Percentiles rank a stretch among this genome's conserved stretches.
These are phyloP conservation scores for Thymus quinquecostatus DNA, from an alignment of 257 asterid species.

Conservation along the genomic window DNA sequence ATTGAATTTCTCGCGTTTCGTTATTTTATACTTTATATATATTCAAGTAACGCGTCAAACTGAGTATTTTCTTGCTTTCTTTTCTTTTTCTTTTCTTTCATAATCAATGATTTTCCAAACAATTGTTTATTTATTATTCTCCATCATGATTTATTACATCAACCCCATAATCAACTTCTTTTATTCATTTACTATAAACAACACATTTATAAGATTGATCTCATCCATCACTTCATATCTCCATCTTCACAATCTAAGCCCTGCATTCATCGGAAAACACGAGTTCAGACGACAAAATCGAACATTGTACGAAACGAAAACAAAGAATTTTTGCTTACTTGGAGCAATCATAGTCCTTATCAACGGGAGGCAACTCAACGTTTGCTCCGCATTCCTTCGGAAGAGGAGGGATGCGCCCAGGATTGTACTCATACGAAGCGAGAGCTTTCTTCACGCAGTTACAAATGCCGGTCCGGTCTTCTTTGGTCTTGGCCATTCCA, in stretches of 20 bases:
- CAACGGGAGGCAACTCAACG: slow-evolving; percentile 31
- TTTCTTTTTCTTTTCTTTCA: not conserved
- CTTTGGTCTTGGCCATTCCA: slow-evolving; percentile 11
- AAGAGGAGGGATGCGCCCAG: slow-evolving; percentile 28
- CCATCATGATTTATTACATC: not conserved
- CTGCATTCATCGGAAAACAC: slow-evolving; percentile 17
- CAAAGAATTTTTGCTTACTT: slow-evolving; percentile 26
- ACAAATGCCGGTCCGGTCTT: slow-evolving; percentile 30
- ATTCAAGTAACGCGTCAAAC: too few relatives aligned
- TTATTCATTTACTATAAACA: not conserved
- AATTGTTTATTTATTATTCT: not conserved
- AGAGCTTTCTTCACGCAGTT: slow-evolving; percentile 32
- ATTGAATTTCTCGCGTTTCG: too few relatives aligned
- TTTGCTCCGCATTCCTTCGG: slow-evolving; percentile 32
- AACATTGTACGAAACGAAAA: not conserved
- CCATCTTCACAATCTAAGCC: slow-evolving; percentile 1
- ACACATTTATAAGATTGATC: not conserved
- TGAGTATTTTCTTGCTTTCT: not conserved
- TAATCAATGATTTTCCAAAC: not conserved
- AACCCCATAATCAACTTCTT: not conserved
- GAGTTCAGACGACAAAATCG: not conserved
- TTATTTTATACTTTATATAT: too few relatives aligned
- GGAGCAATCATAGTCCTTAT: slow-evolving; percentile 38
- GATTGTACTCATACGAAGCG: slow-evolving; percentile 18
- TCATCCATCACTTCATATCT: not conserved